Evolutionary conservation across 805 yeast species (phyloP).

Genomic region (Suhomyces faveliae): DNA sequence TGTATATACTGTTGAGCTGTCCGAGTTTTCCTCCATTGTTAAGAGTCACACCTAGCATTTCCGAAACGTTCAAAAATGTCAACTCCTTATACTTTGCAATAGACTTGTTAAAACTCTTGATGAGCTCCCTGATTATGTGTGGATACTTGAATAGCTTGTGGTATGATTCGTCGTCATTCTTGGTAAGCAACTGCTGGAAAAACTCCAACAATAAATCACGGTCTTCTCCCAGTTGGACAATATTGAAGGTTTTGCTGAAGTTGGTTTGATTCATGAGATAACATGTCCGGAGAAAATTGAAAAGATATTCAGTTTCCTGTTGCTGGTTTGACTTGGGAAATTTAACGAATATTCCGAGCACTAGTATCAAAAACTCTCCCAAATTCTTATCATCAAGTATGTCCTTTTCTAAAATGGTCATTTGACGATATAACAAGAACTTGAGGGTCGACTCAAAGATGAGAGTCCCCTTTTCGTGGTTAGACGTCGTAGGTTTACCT

Average conservation of each 20-base stretch:
- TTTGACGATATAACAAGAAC: constrained; percentile 33
- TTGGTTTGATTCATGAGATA: constrained; percentile 30
- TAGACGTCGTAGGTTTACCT: neutral
- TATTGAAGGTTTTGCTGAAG: constrained; percentile 17
- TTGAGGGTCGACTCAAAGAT: constrained; percentile 14
- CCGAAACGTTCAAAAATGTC: constrained; percentile 15
- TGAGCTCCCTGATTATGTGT: constrained; percentile 26
- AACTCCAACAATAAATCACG: constrained; percentile 27
- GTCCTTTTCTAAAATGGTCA: constrained; percentile 27
- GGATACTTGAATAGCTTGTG: constrained; percentile 27
- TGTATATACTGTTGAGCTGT: constrained; percentile 26
- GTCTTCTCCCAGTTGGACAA: constrained; percentile 13
- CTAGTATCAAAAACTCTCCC: constrained; percentile 30
- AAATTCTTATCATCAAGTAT: constrained; percentile 33
- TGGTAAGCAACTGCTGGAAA: constrained; percentile 27
- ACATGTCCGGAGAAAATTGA: constrained; percentile 36
- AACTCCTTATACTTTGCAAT: constrained; percentile 17
- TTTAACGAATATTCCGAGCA: constrained; percentile 30
- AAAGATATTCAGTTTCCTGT: constrained; percentile 24
- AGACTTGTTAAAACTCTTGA: constrained; percentile 22
- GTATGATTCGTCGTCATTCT: constrained; percentile 39
- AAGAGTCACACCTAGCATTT: constrained; percentile 34
- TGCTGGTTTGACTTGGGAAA: constrained; percentile 15
- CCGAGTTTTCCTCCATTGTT: constrained; percentile 37
- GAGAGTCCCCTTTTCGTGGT: neutral